Conservation (phyloP, 768 basidiomycete genomes). For the Suillus occidentalis region DNA sequence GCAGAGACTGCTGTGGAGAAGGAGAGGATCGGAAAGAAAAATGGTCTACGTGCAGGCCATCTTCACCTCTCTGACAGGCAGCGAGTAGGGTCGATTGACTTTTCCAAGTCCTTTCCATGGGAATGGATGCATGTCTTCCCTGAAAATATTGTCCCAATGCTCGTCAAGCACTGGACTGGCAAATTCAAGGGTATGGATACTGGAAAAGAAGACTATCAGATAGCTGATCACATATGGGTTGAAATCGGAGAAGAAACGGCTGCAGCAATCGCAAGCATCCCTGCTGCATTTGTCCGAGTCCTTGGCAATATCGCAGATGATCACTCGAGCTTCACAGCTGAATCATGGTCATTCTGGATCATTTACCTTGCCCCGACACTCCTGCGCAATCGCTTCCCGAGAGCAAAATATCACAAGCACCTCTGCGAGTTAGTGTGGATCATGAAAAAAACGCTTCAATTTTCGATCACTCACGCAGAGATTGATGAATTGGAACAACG, state of each 20-base stretch:
- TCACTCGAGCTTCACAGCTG: slow-evolving; percentile 11
- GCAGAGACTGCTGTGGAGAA: slow-evolving; percentile 20
- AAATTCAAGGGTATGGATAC: slow-evolving; percentile 40
- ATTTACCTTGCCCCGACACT: slow-evolving; percentile 20
- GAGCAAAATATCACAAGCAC: slow-evolving; percentile 17
- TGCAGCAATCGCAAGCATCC: slow-evolving; percentile 20
- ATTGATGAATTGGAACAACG: slow-evolving; percentile 1
- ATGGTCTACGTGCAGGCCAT: slow-evolving; percentile 26
- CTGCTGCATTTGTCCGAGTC: slow-evolving; percentile 30
- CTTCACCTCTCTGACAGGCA: slow-evolving; percentile 24
- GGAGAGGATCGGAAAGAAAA: slow-evolving; percentile 25
- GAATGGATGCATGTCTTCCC: slow-evolving; percentile 53
- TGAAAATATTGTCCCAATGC: slow-evolving; percentile 43
- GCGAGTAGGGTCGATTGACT: slow-evolving; percentile 32
- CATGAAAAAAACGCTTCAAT: slow-evolving; percentile 12
- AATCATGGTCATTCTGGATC: slow-evolving; percentile 24
- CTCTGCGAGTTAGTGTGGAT: slow-evolving; percentile 6
- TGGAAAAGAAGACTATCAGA: slow-evolving; percentile 27
- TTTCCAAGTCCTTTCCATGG: slow-evolving; percentile 42
- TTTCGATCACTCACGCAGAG: neutral
- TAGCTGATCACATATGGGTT: slow-evolving; percentile 30
- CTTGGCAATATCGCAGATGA: slow-evolving; percentile 34
- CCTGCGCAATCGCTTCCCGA: slow-evolving; percentile 10
- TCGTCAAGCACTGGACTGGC: slow-evolving; percentile 41
- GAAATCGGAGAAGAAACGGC: slow-evolving; percentile 36